Evolutionary conservation across 148 eudicot species (phyloP).

Genomic region (Vaccinium darrowii): DNA sequence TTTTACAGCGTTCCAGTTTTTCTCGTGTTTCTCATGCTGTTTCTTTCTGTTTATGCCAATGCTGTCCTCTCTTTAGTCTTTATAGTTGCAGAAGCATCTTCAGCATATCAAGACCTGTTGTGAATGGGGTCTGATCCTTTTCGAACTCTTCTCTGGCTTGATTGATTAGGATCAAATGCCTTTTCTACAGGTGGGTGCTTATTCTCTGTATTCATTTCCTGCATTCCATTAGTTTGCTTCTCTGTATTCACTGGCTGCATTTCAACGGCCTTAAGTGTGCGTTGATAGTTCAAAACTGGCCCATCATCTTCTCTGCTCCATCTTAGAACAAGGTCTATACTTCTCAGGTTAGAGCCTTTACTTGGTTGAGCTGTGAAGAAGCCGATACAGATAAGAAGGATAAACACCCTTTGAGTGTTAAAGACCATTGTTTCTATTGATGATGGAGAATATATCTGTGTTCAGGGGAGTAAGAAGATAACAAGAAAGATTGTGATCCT

Average conservation of each 20-base stretch:
- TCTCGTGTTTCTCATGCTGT: neutral
- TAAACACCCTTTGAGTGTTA: constrained; percentile 29
- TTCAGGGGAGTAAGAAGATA: constrained; percentile 28
- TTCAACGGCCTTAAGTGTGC: constrained; percentile 34
- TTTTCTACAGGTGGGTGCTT: constrained; percentile 30
- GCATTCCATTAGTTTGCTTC: constrained; percentile 23
- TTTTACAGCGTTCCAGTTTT: neutral
- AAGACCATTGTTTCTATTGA: constrained; percentile 36
- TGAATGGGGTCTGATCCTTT: constrained; percentile 87
- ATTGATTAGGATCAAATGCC: constrained; percentile 36
- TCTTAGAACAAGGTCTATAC: constrained; percentile 27
- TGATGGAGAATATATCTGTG: neutral
- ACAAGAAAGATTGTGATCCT: constrained; percentile 37
- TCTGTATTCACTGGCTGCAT: constrained; percentile 29
- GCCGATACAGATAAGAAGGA: constrained; percentile 44
- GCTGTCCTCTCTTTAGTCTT: constrained; percentile 11
- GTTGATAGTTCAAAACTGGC: constrained; percentile 13
- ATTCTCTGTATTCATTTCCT: constrained; percentile 30
- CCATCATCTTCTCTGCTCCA: constrained; percentile 18
- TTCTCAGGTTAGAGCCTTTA: constrained; percentile 41
- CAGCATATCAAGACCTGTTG: constrained; percentile 46
- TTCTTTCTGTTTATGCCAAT: constrained; percentile 1
- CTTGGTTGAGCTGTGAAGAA: constrained; percentile 41
- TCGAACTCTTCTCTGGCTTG: constrained; percentile 61
- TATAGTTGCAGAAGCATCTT: constrained; percentile 7